Base-by-base conservation (phyloP, 1,284 basidiomycete species). In the Puccinia novopanici region DNA sequence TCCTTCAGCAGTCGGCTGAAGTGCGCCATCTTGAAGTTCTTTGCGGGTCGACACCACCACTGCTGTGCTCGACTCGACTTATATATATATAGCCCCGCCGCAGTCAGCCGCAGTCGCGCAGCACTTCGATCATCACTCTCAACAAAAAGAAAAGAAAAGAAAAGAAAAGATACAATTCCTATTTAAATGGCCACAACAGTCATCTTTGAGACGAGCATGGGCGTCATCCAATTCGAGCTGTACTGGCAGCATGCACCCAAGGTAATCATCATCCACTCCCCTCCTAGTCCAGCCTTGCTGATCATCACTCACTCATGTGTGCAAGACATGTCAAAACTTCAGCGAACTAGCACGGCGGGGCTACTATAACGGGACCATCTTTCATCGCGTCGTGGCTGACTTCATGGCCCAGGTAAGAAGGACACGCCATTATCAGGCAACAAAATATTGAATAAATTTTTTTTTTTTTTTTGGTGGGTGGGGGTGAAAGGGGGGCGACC, bases 201-300 rank as follows among this genome's bases (percentile, higher is more conserved):
- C 34, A 81, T 82, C 55, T 81, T 85, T 27, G 83, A 85, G 65
- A 85, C 85, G 0, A 83, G 84, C 27, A 83, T 84, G 82, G 85
- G 85, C 17, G 74, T 78, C 61, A 83, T 85, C 75, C 79, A 82
- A 19, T 71, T 84, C 48, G 85, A 85, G 75, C 82, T 85, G 4
- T 85, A 85, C 67, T 84, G 83, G 83, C 71, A 83, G 24, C 84
- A 85, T 61, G 84, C 85, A 13, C 84, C 85, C 2, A 83, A 83
- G 79, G 84, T 84, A 48, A 27, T 22, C 27, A 34, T 77, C 12
- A 24, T 19, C 68, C 5, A 57, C 1, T 34, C 34, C 34, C 34
- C 34, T 34, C n/a, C n/a, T n/a, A 34, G 34, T 34, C 34, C 34
- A 34, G 34, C 34, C 34, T 34, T 34, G 34, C 34, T 34, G 34